Evolutionary conservation across 345 rosid species (phyloP), one percentile per base, ranked within the genome.

Genomic region (Eucalyptus curtisii): DNA sequence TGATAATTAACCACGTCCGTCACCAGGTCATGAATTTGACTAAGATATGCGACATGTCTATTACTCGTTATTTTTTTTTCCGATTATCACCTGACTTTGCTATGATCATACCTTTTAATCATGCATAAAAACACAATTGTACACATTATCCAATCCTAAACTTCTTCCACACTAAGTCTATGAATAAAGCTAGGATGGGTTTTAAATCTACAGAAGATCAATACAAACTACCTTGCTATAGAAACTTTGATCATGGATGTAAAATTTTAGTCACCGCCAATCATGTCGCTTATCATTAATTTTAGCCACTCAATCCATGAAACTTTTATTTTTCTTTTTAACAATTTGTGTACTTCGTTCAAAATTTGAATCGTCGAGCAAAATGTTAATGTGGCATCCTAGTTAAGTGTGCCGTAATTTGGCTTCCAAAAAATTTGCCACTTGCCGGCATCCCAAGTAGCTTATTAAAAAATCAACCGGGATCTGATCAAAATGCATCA

Each of bases 1-100:
- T 30, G 71, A 64, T n/a, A 0, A 64, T 64, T 64, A n/a, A 30
- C 37, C 71, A n/a, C 3, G 8, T 14, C 9, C 8, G 0, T 64
- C 71, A 30, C 37, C 31, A 64, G 1, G 17, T 61, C 71, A 30
- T 61, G 33, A 30, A 64, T 30, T 64, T n/a, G 37, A 64, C 17
- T 30, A n/a, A 7, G 19, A 13, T 49, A 50, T 50, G 19, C 8
- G 19, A 64, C n/a, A 27, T 59, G 68, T 27, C 33, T 25, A 59
- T 59, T 59, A 27, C 68, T 27, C 68, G 4, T 50, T 50, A 52
- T 19, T 19, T 52, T 52, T 49, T 7, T 6, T 64, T 30, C 37
- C 17, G 0, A 13, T 64, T 13, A 64, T 64, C 71, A 64, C 17
- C 37, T 64, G 13, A 64, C 8, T 64, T n/a, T 64, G 71, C 0